Base-by-base conservation (phyloP, 2,329 filamentous ascomycete genomes). In the Colletotrichum filicis region DNA sequence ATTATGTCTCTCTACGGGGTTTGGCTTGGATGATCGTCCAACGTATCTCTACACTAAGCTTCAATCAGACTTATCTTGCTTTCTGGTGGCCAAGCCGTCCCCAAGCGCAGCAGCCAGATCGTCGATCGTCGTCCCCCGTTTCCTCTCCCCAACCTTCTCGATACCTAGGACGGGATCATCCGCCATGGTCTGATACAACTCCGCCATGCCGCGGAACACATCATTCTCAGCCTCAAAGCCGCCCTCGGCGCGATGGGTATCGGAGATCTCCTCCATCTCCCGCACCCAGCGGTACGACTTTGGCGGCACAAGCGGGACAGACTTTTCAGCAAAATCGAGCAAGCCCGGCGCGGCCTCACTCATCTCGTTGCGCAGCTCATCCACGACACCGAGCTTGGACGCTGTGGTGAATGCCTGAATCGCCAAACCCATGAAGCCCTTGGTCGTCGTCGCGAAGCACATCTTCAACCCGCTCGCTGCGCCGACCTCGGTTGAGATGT, bases 211-310 rank as follows among this genome's bases (percentile, higher is more conserved):
- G 12, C 82, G 80, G 76, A 93, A 94, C 19, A 92, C 81, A 22
- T 84, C 82, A 28, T 52, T 37, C 22, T 84, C 82, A 14, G 80
- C 80, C 5, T 81, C 81, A 79, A 92, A 94, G 0, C 92, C 92
- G 0, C 91, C 92, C 60, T 92, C 91, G 35, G 89, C 87, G 5
- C 83, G 82, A 79, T 94, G 92, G 2, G 92, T 93, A 67, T 87
- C 83, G 2, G 88, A 89, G 78, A 95, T 94, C 85, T 95, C 91
- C 76, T 91, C 87, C 93, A 95, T 95, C 84, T 95, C 93, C 32
- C 87, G 85, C 0, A 94, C 91, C 93, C 93, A 95, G 8, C 93
- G 86, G 79, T 94, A 95, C n/a, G 93, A 93, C 82, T 95, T 95
- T 5, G 91, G 90, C 26, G 92, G 87, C 88, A 95, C 93, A 19